Percentiles rank a stretch among this genome's conserved stretches.
These are phyloP conservation scores for Hibiscus mutabilis DNA, from an alignment of 345 rosid species.

Conservation along the genomic window DNA sequence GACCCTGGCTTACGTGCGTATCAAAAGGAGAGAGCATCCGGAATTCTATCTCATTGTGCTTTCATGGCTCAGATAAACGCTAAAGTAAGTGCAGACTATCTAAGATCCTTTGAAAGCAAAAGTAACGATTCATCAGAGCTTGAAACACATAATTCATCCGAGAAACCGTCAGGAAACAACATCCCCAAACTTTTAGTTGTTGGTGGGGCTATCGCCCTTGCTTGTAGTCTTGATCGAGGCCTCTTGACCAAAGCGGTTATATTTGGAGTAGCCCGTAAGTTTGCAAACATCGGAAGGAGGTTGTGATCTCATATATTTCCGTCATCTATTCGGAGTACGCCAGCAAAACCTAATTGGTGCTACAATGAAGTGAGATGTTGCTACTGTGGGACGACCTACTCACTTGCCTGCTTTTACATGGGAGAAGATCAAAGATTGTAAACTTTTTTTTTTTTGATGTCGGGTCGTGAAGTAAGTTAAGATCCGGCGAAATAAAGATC, in stretches of 20 bases:
- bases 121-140: conserved; percentile 18
- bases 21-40: conserved; percentile 56
- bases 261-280: conserved; percentile 89
- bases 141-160: conserved; percentile 21
- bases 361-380: conserved; percentile 7
- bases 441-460: background rate
- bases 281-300: conserved; percentile 78
- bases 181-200: conserved; percentile 63
- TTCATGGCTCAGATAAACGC: conserved; percentile 82
- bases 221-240: conserved; percentile 81
- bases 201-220: conserved; percentile 86
- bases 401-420: conserved; percentile 6
- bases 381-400: conserved; percentile 1
- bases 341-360: background rate
- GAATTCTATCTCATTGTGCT: conserved; percentile 50
- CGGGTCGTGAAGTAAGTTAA: background rate
- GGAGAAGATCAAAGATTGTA: background rate
- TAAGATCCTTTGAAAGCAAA: conserved; percentile 44
- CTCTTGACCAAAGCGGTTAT: conserved; percentile 83
- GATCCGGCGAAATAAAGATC: background rate
- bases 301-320: conserved; percentile 30
- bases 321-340: background rate
- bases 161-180: conserved; percentile 40
- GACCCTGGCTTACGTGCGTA: conserved; percentile 77
- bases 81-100: conserved; percentile 63